Percentiles rank a stretch among this genome's conserved stretches.
Evolutionary conservation across 768 basidiomycete species (phyloP).

Genomic region (Boletellus sp.): DNA sequence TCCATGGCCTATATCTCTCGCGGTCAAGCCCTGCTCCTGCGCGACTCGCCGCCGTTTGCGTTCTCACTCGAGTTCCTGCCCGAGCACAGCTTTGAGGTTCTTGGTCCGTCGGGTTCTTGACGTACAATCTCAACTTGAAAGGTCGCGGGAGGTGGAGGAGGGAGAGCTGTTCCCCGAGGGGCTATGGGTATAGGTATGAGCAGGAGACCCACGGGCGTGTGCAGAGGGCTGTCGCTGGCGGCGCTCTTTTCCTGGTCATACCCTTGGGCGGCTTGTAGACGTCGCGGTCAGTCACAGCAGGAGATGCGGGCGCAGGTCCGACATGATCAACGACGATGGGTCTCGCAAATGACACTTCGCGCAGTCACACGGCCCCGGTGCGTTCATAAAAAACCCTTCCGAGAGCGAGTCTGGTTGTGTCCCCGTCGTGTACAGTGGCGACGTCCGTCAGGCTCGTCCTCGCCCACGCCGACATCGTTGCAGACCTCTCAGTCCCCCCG

Average conservation of each 20-base stretch:
- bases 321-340: too few relatives aligned
- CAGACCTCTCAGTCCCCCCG: too few relatives aligned
- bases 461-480: too few relatives aligned
- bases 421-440: too few relatives aligned
- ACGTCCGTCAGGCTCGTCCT: too few relatives aligned
- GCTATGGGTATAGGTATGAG: slow-evolving; percentile 38
- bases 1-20: slow-evolving; percentile 42
- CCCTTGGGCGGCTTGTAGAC: slow-evolving; percentile 30
- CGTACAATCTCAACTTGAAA: slow-evolving; percentile 73
- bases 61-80: slow-evolving; percentile 76
- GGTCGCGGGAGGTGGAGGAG: slow-evolving; percentile 66
- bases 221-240: background rate
- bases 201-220: slow-evolving; percentile 21
- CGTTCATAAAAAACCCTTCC: too few relatives aligned
- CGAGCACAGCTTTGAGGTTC: slow-evolving; percentile 74
- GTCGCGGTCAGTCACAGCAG: too few relatives aligned
- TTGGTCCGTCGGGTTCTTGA: slow-evolving; percentile 72
- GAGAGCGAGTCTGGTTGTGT: too few relatives aligned
- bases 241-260: slow-evolving; percentile 15
- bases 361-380: too few relatives aligned
- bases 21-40: slow-evolving; percentile 20
- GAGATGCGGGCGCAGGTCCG: too few relatives aligned
- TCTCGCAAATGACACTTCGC: too few relatives aligned
- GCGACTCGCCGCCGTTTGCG: slow-evolving; percentile 55
- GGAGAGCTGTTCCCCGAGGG: slow-evolving; percentile 70